A percentile compares a stretch with the other conserved stretches of the same genome.
phyloP scores from a whole-genome alignment of 179 eudicot genomes.

The Carnegiea gigantea region DNA sequence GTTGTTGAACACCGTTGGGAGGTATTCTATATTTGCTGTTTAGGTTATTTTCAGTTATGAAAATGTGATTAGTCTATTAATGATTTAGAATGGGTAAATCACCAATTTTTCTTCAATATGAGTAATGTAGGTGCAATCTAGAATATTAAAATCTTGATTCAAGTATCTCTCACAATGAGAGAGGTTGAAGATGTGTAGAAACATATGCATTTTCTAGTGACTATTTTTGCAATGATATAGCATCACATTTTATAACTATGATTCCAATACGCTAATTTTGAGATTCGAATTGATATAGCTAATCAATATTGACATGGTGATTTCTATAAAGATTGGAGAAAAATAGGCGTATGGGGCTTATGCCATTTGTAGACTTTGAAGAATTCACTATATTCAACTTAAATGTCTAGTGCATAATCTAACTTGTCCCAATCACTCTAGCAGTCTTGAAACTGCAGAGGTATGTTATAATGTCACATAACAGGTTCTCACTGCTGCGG shows the following conservation, averaged over 20 bases:
- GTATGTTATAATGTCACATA: not conserved
- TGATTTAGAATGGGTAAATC: not conserved
- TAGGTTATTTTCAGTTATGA: not conserved
- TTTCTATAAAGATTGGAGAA: not conserved
- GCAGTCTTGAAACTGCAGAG: not conserved
- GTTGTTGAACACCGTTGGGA: constrained; percentile 66
- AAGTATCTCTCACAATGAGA: not conserved
- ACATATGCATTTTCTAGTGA: not conserved
- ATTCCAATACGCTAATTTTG: not conserved
- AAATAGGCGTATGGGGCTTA: not conserved
- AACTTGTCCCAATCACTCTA: not conserved
- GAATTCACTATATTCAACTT: not conserved
- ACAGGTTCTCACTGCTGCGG: not conserved
- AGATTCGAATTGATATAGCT: not conserved
- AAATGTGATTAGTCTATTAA: not conserved
- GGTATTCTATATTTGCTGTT: constrained; percentile 41
- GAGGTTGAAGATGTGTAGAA: no score
- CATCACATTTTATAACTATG: not conserved
- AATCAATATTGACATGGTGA: not conserved
- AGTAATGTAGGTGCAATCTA: not conserved
- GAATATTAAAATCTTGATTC: not conserved
- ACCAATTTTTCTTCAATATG: not conserved
- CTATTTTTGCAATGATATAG: not conserved
- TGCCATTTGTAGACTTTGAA: not conserved
- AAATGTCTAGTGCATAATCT: not conserved